Evolutionary conservation across 176 grass and related monocot genomes (phyloP).

Genomic region (Cocos nucifera): DNA sequence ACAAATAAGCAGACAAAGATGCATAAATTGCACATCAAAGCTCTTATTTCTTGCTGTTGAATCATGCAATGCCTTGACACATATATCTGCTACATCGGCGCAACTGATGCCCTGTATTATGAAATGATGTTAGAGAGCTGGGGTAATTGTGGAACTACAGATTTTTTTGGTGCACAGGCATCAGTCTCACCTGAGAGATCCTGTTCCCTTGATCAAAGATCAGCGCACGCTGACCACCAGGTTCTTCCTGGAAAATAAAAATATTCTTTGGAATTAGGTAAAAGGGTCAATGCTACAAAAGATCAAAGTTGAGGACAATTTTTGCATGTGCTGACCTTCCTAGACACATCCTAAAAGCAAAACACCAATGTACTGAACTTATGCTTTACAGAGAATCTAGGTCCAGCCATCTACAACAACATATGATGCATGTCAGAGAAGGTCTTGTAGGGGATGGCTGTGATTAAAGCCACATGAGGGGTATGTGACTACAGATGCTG

Average conservation of each 20-base stretch:
- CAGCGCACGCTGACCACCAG: constrained; percentile 89
- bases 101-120: constrained; percentile 75
- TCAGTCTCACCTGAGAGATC: constrained; percentile 68
- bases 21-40: constrained; percentile 73
- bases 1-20: constrained; percentile 3
- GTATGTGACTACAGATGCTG: too few relatives aligned
- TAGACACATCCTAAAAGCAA: too few relatives aligned
- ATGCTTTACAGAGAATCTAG: too few relatives aligned
- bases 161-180: neutral
- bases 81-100: constrained; percentile 95
- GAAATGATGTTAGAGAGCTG: constrained; percentile 3
- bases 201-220: constrained; percentile 99
- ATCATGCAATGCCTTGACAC: constrained; percentile 94
- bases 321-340: too few relatives aligned
- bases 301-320: too few relatives aligned
- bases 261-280: neutral
- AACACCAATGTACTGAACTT: too few relatives aligned
- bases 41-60: constrained; percentile 98
- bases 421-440: too few relatives aligned
- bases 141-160: neutral
- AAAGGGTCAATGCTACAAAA: neutral
- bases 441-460: too few relatives aligned
- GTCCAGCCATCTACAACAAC: too few relatives aligned
- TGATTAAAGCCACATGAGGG: too few relatives aligned
- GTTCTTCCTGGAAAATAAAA: constrained; percentile 77